A percentile compares a stretch with the other conserved stretches of the same genome.
These are phyloP conservation scores for Termitomyces bulborhizus DNA, from an alignment of 768 basidiomycete genomes.

Conservation along the genomic window DNA sequence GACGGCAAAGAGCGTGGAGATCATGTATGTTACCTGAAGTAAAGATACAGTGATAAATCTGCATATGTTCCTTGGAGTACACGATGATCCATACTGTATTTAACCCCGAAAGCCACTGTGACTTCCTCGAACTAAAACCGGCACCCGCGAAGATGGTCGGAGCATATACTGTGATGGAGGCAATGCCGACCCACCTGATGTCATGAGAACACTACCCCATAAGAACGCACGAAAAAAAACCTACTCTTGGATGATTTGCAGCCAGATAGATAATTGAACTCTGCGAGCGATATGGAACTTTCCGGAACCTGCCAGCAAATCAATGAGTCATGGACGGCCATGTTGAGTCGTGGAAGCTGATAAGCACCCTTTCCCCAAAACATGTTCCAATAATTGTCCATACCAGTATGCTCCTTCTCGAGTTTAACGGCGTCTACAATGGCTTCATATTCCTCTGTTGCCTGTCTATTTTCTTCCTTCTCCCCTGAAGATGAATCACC, in stretches of 20 bases:
- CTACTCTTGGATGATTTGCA: conserved; percentile 39
- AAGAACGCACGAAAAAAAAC: conserved; percentile 8
- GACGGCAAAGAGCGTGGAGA: conserved; percentile 33
- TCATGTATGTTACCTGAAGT: conserved; percentile 34
- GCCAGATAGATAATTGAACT: conserved; percentile 37
- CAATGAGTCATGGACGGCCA: not conserved
- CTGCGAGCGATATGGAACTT: conserved; percentile 34
- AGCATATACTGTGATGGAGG: conserved; percentile 40
- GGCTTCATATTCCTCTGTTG: conserved; percentile 27
- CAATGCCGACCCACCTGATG: conserved; percentile 36
- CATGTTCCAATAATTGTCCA: conserved; percentile 38
- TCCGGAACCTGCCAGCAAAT: conserved; percentile 19
- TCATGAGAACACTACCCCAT: not conserved
- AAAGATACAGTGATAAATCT: not conserved
- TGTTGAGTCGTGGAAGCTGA: not conserved
- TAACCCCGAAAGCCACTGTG: conserved; percentile 38
- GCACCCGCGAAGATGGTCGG: conserved; percentile 38
- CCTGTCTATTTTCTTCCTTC: conserved; percentile 17
- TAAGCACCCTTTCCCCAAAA: conserved; percentile 33
- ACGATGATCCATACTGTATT: conserved; percentile 26
- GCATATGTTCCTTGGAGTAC: not conserved
- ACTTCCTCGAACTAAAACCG: conserved; percentile 34
- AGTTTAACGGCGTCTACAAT: conserved; percentile 31
- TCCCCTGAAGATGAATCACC: conserved; percentile 2
- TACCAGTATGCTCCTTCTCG: conserved; percentile 32